Base-by-base conservation (phyloP, 352 stramenopile species). In the Globisporangium nunn region DNA sequence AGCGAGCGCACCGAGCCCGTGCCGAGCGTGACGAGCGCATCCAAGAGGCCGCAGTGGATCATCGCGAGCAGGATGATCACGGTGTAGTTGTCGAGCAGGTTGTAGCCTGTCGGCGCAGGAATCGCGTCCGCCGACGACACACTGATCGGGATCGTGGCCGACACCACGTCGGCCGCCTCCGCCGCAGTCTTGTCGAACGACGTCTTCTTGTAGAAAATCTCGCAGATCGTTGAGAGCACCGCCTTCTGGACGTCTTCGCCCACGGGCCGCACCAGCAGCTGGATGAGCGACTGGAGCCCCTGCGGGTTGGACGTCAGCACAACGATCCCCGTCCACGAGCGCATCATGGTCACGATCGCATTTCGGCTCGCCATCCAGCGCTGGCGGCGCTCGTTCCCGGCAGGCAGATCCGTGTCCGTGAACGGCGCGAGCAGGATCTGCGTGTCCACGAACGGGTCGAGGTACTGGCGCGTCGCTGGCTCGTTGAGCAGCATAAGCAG, bases 291-390 rank as follows among this genome's bases (percentile, higher is more conserved):
- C 54, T 90, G 78, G 10, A 96, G 63, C 12, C 87, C 87, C 65
- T 95, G 85, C 18, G 85, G 87, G 58, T 96, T 94, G 15, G 84
- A 93, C 14, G 82, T 93, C 14, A 96, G 59, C 28, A 93, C 74
- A 11, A 95, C 78, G 48, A 95, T 89, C 43, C 85, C 85, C 49
- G 87, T 95, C 87, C 87, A 96, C 17, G 87, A 94, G 0, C 85
- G 83, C 84, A 96, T 94, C 80, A 96, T 90, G 8, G 81, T 91
- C 35, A 96, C 83, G 33, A 96, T 87, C 14, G 87, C 85, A 40
- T 93, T 95, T 3, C 86, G 82, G 74, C 85, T 95, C 17, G 87
- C 85, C 71, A 91, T 95, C 87, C 87, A 95, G 2, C 83, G 82
- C 61, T 93, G 85, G 10, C 87, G 81, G 35, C 87, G 62, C 53